phyloP scores from a whole-genome alignment of 2,329 filamentous ascomycete species.

The Stromatinia cepivora region DNA sequence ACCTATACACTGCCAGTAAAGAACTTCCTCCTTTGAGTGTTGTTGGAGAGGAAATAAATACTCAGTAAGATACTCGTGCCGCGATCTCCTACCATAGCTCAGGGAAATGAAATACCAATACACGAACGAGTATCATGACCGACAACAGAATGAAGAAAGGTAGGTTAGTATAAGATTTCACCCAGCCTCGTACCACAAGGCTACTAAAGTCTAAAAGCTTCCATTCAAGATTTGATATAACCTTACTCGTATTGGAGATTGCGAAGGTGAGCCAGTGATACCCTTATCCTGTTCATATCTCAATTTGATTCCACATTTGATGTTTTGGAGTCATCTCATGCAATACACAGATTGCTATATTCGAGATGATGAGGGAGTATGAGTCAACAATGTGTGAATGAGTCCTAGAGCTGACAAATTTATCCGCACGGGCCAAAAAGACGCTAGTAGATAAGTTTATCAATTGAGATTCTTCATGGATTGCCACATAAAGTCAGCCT shows the following conservation, averaged over 20 bases:
- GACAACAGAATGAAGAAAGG: no score
- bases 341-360: background rate
- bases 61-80: background rate
- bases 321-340: constrained; percentile 1
- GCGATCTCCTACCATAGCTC: background rate
- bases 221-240: background rate
- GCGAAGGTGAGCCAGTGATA: background rate
- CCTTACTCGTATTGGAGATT: background rate
- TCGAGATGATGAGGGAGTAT: constrained; percentile 12
- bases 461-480: constrained; percentile 1
- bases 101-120: background rate
- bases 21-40: background rate
- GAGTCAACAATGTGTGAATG: constrained; percentile 2
- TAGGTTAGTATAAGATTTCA: background rate
- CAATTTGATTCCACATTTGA: background rate
- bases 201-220: background rate
- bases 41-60: background rate
- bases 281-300: background rate
- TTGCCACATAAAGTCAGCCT: constrained; percentile 23
- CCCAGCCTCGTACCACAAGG: constrained; percentile 1
- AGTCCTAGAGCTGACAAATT: constrained; percentile 18
- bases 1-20: background rate
- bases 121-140: background rate
- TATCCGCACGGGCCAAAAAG: constrained; percentile 5
- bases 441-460: constrained; percentile 7